Percentiles rank a stretch among this genome's conserved stretches.
Evolutionary conservation across 139 green algal genomes (phyloP).

Genomic region (Volvox reticuliferus): DNA sequence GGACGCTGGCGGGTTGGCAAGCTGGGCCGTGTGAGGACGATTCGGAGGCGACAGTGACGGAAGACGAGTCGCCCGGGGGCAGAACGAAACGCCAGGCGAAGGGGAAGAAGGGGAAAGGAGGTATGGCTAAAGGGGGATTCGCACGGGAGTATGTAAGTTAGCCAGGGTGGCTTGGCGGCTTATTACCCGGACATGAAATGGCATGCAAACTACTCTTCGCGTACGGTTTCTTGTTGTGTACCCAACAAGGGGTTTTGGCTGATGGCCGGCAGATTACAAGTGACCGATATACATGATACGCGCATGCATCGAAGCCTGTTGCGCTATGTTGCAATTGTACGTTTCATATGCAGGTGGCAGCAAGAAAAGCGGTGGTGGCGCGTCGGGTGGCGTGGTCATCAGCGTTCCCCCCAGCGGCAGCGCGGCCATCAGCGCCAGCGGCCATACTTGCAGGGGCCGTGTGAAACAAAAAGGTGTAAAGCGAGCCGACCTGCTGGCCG

Average conservation of each 20-base stretch:
- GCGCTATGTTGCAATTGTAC: too few relatives aligned
- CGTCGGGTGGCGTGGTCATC: neutral
- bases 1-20: neutral
- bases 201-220: too few relatives aligned
- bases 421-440: constrained; percentile 73
- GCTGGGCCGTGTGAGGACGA: neutral
- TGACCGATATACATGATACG: too few relatives aligned
- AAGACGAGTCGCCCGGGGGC: constrained; percentile 23
- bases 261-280: too few relatives aligned
- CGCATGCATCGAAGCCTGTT: too few relatives aligned
- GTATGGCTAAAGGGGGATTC: too few relatives aligned
- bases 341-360: neutral
- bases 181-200: too few relatives aligned
- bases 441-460: constrained; percentile 83
- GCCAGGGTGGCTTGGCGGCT: too few relatives aligned
- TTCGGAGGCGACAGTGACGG: constrained; percentile 38
- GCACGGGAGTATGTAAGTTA: too few relatives aligned
- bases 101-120: constrained; percentile 38
- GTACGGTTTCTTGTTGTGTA: too few relatives aligned
- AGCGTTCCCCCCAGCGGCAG: neutral
- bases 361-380: neutral
- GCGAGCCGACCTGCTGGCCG: constrained; percentile 52
- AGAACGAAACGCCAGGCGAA: neutral
- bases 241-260: too few relatives aligned
- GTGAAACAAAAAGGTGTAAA: constrained; percentile 84